Conservation (phyloP, 352 stramenopile genomes). For the Globisporangium viniferum region DNA sequence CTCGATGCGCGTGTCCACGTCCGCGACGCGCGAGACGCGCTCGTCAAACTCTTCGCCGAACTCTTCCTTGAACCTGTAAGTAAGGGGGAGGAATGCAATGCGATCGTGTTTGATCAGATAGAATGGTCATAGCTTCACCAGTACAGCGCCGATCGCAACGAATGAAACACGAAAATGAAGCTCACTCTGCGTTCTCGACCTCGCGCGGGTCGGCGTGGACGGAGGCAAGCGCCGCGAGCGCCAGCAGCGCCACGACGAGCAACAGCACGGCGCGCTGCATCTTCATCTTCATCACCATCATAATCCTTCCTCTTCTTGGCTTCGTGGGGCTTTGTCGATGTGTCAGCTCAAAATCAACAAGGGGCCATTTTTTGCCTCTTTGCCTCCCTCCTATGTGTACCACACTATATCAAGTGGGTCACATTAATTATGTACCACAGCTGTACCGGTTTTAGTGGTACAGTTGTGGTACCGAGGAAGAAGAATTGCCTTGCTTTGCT, state of each 20-base stretch:
- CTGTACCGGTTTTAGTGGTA: background rate
- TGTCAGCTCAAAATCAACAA: background rate
- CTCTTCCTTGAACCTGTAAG: conserved; percentile 55
- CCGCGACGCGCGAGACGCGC: conserved; percentile 25
- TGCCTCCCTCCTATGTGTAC: background rate
- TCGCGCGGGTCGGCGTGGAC: conserved; percentile 48
- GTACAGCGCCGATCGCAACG: background rate
- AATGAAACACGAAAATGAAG: conserved; percentile 5
- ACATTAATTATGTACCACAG: background rate
- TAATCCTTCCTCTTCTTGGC: background rate
- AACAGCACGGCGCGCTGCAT: conserved; percentile 26
- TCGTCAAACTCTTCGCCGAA: conserved; percentile 69
- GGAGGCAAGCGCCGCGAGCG: conserved; percentile 14
- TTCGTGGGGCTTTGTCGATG: conserved; percentile 5
- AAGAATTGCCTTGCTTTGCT: background rate
- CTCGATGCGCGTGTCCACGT: conserved; percentile 44
- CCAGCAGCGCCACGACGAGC: conserved; percentile 31
- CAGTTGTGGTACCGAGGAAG: background rate
- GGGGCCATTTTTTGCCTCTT: background rate
- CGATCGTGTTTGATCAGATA: background rate
- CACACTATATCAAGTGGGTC: background rate
- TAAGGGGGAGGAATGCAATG: background rate
- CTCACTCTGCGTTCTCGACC: conserved; percentile 61
- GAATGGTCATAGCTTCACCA: background rate
- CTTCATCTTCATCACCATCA: conserved; percentile 15